Conservation (phyloP, 2,329 filamentous ascomycete species). For the Cladorrhinum sp. region DNA sequence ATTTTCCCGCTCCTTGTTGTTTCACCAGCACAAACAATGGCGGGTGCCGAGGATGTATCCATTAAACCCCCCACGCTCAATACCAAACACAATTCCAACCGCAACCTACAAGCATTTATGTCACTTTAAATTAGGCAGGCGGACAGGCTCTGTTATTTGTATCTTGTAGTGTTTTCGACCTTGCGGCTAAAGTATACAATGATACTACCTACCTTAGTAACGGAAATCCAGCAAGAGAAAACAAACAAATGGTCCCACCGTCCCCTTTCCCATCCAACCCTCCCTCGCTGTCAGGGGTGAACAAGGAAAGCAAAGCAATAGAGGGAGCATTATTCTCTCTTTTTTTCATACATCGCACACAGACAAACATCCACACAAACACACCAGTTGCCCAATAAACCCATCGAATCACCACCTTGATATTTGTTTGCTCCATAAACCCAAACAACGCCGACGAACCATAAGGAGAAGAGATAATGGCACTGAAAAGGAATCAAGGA, state of each 20-base stretch:
- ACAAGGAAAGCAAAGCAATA: not conserved
- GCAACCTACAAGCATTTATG: too few relatives aligned
- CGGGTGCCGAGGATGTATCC: not conserved
- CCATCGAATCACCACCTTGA: slow-evolving; percentile 11
- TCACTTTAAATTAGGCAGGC: too few relatives aligned
- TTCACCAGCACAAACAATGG: too few relatives aligned
- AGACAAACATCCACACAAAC: not conserved
- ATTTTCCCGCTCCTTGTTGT: too few relatives aligned
- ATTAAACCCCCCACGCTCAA: not conserved
- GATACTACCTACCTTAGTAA: not conserved
- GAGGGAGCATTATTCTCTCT: not conserved
- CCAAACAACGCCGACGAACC: slow-evolving; percentile 16
- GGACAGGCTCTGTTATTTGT: not conserved
- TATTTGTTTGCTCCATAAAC: not conserved
- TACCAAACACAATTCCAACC: not conserved
- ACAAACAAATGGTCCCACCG: not conserved
- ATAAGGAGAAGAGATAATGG: slow-evolving; percentile 11
- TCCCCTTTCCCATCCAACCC: not conserved
- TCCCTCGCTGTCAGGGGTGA: not conserved
- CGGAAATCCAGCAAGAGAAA: not conserved
- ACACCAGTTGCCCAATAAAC: not conserved
- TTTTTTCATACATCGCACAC: slow-evolving; percentile 9
- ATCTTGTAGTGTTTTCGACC: not conserved
- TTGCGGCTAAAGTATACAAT: not conserved
- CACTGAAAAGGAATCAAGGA: slow-evolving; percentile 1